phyloP scores from a whole-genome alignment of 2,329 filamentous ascomycete genomes.

The Seiridium cupressi region DNA sequence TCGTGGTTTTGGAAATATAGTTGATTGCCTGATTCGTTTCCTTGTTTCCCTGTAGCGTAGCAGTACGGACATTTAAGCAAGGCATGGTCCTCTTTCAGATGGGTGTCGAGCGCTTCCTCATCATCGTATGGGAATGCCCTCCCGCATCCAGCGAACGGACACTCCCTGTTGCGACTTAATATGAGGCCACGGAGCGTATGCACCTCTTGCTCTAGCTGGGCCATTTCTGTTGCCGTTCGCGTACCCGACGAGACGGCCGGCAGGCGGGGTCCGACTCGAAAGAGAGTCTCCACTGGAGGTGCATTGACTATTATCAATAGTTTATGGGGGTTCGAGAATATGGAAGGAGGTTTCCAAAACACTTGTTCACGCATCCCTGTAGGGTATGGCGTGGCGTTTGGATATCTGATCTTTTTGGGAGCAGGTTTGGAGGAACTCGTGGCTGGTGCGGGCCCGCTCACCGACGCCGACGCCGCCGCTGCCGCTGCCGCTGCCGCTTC shows the following conservation, averaged over 20 bases:
- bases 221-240: conserved; percentile 39
- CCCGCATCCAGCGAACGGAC: conserved; percentile 35
- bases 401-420: not conserved
- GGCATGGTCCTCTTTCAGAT: conserved; percentile 33
- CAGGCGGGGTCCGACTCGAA: conserved; percentile 29
- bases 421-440: not conserved
- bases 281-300: conserved; percentile 32
- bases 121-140: conserved; percentile 30
- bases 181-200: conserved; percentile 31
- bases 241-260: conserved; percentile 35
- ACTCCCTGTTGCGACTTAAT: conserved; percentile 33
- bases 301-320: conserved; percentile 34
- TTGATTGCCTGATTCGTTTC: not conserved
- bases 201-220: conserved; percentile 32
- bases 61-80: conserved; percentile 26
- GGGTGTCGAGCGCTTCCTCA: conserved; percentile 27
- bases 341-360: conserved; percentile 23
- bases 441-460: not conserved
- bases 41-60: not conserved
- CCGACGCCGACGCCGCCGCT: not conserved
- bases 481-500: not conserved
- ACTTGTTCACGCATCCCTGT: conserved; percentile 24
- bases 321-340: conserved; percentile 28
- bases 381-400: not conserved
- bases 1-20: not conserved